These are phyloP conservation scores for Cylindricascospora bacillispora DNA, from an alignment of 1,139 yeast genomes.

Conservation along the genomic window DNA sequence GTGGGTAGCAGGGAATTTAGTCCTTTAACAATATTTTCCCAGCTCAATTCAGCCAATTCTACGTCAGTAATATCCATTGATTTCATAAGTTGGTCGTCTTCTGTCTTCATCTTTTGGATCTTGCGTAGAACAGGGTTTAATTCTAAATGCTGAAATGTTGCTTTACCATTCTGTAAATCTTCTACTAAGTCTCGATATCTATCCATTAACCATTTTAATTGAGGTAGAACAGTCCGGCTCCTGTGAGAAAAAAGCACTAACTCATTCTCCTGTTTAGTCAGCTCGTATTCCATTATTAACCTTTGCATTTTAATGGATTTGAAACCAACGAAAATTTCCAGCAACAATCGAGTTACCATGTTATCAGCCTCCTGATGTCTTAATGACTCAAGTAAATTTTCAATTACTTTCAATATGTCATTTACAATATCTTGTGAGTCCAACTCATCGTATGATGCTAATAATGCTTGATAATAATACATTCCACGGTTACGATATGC, in stretches of 20 bases:
- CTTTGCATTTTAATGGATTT: slow-evolving; percentile 42
- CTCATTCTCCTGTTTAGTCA: slow-evolving; percentile 36
- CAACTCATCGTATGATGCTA: slow-evolving; percentile 10
- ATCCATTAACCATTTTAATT: slow-evolving; percentile 9
- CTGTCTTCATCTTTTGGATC: slow-evolving; percentile 18
- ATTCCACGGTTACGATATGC: slow-evolving; percentile 76
- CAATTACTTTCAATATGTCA: slow-evolving; percentile 31
- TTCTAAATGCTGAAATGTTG: neutral
- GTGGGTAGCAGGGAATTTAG: slow-evolving; percentile 18
- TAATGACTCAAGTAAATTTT: slow-evolving; percentile 43
- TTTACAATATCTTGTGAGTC: slow-evolving; percentile 21
- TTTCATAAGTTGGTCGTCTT: slow-evolving; percentile 20
- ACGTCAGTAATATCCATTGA: slow-evolving; percentile 15
- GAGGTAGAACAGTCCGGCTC: slow-evolving; percentile 22
- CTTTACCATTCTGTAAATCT: slow-evolving; percentile 6
- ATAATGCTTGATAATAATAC: slow-evolving; percentile 43
- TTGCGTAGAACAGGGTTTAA: slow-evolving; percentile 5
- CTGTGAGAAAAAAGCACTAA: slow-evolving; percentile 32
- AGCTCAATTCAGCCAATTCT: slow-evolving; percentile 13
- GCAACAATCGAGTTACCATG: slow-evolving; percentile 35
- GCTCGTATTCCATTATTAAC: slow-evolving; percentile 50
- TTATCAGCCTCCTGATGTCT: slow-evolving; percentile 57
- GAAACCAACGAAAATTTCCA: slow-evolving; percentile 38
- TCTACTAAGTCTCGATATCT: slow-evolving; percentile 11
- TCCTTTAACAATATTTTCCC: slow-evolving; percentile 20